Evolutionary conservation across 495 filamentous ascomycete genomes (phyloP), one percentile per base, ranked within the genome.

Genomic region (Aspergillus sclerotioniger): DNA sequence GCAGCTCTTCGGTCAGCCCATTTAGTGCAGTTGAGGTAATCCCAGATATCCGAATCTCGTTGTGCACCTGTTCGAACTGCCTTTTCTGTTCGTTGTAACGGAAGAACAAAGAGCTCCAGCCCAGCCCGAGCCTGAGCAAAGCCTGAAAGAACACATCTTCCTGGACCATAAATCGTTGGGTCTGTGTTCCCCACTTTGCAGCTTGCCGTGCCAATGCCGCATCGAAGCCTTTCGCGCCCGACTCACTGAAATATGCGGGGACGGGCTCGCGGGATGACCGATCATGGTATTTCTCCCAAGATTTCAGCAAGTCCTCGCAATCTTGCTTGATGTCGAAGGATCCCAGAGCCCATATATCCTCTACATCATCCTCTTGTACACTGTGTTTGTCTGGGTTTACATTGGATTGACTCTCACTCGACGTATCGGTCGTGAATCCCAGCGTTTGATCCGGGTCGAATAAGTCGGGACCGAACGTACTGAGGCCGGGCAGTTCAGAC

Each of bases 51-150:
- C 85, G 81, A 19, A 87, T 68, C 48, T 82, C 67, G 3, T 80
- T 63, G 8, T 84, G 62, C 8, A 75, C 72, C 33, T 80, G 84
- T 35, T 71, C 70, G 62, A 96, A 96, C 8, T 70, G 69, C 51
- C 70, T 70, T 31, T 77, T 81, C 21, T 74, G 66, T 29, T 78
- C 65, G 54, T 90, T 78, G 76, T 86, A 96, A 1, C 67, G 67
- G 69, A 95, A 97, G 48, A 96, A 81, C 9, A 88, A 70, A 0
- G 93, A 96, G 50, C 84, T 87, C 71, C 91, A 82, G 6, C 94
- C 94, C 3, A 97, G 77, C 0, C 87, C 89, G 9, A 96, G 80
- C 50, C 84, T 82, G 35, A 90, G 69, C 17, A 96, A 71, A 20
- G 84, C 87, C 47, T 82, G 67, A 33, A 87, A 67, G 61, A 90